phyloP scores from a whole-genome alignment of 2,329 filamentous ascomycete species.

The Fusarium nurragi region DNA sequence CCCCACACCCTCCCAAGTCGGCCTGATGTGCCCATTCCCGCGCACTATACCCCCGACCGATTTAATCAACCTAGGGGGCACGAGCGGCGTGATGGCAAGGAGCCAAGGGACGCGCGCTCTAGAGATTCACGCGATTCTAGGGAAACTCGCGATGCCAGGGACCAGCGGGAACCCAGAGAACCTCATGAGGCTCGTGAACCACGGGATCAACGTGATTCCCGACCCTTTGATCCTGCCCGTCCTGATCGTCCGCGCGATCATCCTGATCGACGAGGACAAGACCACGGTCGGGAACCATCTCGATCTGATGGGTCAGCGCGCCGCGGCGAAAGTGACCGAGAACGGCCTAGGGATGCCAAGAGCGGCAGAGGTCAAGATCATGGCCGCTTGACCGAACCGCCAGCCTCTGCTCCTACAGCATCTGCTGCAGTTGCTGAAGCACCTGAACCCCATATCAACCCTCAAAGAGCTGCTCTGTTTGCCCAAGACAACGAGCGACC shows the following conservation, averaged over 20 bases:
- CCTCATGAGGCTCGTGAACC: constrained; percentile 52
- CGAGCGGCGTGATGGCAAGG: constrained; percentile 53
- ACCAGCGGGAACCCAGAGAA: constrained; percentile 51
- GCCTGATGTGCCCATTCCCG: constrained; percentile 66
- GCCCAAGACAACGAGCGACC: constrained; percentile 48
- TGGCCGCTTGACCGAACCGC: constrained; percentile 43
- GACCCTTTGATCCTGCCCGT: constrained; percentile 54
- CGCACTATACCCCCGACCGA: constrained; percentile 58
- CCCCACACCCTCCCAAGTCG: constrained; percentile 67
- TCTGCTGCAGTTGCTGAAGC: constrained; percentile 39
- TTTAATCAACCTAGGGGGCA: constrained; percentile 54
- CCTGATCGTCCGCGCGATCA: constrained; percentile 55
- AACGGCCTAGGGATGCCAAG: constrained; percentile 50
- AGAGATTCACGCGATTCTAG: constrained; percentile 48
- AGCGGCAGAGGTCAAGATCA: constrained; percentile 43
- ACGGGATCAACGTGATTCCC: constrained; percentile 49
- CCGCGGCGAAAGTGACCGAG: constrained; percentile 55
- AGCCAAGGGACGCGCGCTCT: constrained; percentile 48
- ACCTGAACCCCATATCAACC: constrained; percentile 63
- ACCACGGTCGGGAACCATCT: constrained; percentile 44
- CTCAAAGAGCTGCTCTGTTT: constrained; percentile 63
- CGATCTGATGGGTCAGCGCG: constrained; percentile 49
- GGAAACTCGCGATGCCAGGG: constrained; percentile 43
- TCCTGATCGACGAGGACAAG: constrained; percentile 55
- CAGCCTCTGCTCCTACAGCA: constrained; percentile 42